phyloP scores from a whole-genome alignment of 1,139 yeast species.

The Blastobotrys indianensis region DNA sequence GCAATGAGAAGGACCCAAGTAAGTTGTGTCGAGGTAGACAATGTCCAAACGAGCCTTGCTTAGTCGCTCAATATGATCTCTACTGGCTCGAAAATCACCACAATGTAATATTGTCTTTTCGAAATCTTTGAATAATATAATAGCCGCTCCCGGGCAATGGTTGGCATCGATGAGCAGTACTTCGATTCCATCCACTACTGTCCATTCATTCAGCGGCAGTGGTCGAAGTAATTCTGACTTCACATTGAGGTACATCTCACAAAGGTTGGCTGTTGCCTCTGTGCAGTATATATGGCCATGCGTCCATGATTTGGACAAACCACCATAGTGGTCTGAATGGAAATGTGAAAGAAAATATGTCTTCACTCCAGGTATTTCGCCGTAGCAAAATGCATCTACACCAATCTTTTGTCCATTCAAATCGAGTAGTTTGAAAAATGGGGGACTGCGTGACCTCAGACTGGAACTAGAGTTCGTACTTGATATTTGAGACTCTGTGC shows the following conservation, averaged over 20 bases:
- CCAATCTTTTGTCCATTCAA: slow-evolving; percentile 29
- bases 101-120: slow-evolving; percentile 58
- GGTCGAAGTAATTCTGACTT: slow-evolving; percentile 46
- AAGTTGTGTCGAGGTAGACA: slow-evolving; percentile 65
- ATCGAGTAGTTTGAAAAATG: slow-evolving; percentile 34
- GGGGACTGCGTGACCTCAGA: slow-evolving; percentile 15
- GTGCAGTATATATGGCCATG: slow-evolving; percentile 67
- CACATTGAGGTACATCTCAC: slow-evolving; percentile 50
- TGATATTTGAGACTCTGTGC: too few species aligned
- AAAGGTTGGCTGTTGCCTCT: slow-evolving; percentile 54
- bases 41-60: slow-evolving; percentile 29
- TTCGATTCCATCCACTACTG: slow-evolving; percentile 41
- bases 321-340: slow-evolving; percentile 92
- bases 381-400: slow-evolving; percentile 40
- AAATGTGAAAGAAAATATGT: slow-evolving; percentile 51
- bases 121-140: slow-evolving; percentile 56
- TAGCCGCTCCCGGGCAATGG: slow-evolving; percentile 93
- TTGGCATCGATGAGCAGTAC: slow-evolving; percentile 76
- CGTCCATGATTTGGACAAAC: slow-evolving; percentile 71
- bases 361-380: slow-evolving; percentile 31
- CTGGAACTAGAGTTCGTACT: neutral
- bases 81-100: slow-evolving; percentile 81
- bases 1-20: slow-evolving; percentile 63
- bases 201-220: slow-evolving; percentile 41
- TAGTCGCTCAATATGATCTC: slow-evolving; percentile 28